Percentiles rank a stretch among this genome's conserved stretches.
Evolutionary conservation across 805 yeast species (phyloP).

Genomic region (Citeromyces matritensis): DNA sequence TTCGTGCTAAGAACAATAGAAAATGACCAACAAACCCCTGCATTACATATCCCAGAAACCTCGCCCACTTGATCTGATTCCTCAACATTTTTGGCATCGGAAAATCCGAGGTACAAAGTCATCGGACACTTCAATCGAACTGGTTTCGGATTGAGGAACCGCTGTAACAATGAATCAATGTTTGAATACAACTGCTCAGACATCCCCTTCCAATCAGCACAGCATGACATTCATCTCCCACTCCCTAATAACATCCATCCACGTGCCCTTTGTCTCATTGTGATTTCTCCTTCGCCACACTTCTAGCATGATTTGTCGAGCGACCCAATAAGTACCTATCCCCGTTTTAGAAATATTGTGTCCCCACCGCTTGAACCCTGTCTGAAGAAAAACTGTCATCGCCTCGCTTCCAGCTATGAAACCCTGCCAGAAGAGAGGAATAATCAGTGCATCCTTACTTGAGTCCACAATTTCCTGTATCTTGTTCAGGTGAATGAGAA

Average conservation of each 20-base stretch:
- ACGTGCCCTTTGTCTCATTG: constrained; percentile 43
- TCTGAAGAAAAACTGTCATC: constrained; percentile 36
- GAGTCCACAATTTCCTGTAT: constrained; percentile 40
- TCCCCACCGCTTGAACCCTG: constrained; percentile 62
- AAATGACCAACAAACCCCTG: too few species aligned
- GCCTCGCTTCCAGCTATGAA: constrained; percentile 82
- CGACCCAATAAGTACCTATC: constrained; percentile 76
- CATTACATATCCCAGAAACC: too few species aligned
- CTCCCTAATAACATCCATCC: constrained; percentile 69
- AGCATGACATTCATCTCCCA: constrained; percentile 82
- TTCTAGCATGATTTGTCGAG: constrained; percentile 72
- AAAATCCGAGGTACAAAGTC: too few species aligned
- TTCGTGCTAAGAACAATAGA: too few species aligned
- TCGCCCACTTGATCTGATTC: too few species aligned
- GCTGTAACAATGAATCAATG: too few species aligned
- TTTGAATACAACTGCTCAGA: too few species aligned
- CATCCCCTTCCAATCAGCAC: constrained; percentile 18
- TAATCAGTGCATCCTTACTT: constrained; percentile 37
- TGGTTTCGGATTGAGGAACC: too few species aligned
- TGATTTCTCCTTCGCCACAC: constrained; percentile 66
- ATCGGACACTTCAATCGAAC: too few species aligned
- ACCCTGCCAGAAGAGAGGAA: constrained; percentile 82
- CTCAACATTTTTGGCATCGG: too few species aligned
- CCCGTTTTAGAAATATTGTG: constrained; percentile 44
- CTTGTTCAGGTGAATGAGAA: constrained; percentile 46